Percentiles rank a stretch among this genome's conserved stretches.
Conservation (phyloP, 768 basidiomycete genomes). For the Auricularia sp. region DNA sequence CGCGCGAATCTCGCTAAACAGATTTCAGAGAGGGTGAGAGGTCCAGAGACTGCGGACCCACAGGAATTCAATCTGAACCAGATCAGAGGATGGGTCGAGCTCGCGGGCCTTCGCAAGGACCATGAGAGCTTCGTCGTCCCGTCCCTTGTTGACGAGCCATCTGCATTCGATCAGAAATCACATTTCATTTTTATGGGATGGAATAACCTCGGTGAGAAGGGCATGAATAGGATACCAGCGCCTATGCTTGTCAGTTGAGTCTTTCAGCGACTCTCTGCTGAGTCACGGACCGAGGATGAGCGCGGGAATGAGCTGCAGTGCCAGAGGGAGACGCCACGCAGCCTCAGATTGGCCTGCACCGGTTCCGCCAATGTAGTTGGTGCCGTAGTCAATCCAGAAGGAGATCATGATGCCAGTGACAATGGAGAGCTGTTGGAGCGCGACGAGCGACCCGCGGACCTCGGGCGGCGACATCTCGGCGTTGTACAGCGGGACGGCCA, state of each 20-base stretch:
- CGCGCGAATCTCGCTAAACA: constrained; percentile 55
- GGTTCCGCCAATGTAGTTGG: constrained; percentile 57
- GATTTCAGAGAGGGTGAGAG: neutral
- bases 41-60: constrained; percentile 25
- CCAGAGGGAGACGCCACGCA: constrained; percentile 69
- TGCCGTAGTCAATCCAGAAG: constrained; percentile 41
- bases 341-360: constrained; percentile 35
- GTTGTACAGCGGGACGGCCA: constrained; percentile 79
- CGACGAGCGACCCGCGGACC: constrained; percentile 71
- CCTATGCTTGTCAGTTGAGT: constrained; percentile 13
- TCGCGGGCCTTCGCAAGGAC: constrained; percentile 54
- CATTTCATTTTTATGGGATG: neutral
- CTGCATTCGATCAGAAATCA: constrained; percentile 22
- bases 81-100: constrained; percentile 45
- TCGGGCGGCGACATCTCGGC: constrained; percentile 62
- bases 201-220: constrained; percentile 60
- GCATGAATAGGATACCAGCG: constrained; percentile 64
- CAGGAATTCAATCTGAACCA: constrained; percentile 68
- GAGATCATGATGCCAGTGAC: constrained; percentile 68
- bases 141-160: constrained; percentile 70
- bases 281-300: constrained; percentile 38
- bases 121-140: constrained; percentile 61
- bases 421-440: constrained; percentile 74
- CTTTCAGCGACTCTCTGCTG: neutral
- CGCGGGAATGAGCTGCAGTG: constrained; percentile 66